phyloP scores from a whole-genome alignment of 2,329 filamentous ascomycete species.

The Nemania sp. region DNA sequence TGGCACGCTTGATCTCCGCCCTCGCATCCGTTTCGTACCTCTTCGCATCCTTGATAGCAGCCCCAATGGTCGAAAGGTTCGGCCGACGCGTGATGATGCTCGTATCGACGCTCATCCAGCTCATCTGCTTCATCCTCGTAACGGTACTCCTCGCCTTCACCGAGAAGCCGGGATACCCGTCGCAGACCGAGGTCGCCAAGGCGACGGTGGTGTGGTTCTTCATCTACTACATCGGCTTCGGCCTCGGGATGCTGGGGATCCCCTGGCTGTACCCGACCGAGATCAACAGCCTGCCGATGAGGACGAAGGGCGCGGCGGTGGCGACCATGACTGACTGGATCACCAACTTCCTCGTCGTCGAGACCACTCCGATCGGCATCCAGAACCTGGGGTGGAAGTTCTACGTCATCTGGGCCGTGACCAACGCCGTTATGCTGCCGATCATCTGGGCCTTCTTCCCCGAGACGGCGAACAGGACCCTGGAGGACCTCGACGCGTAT shows the following conservation, averaged over 20 bases:
- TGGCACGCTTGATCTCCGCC: slow-evolving; percentile 56
- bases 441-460: slow-evolving; percentile 52
- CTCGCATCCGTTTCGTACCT: slow-evolving; percentile 44
- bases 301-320: slow-evolving; percentile 45
- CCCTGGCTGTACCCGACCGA: slow-evolving; percentile 50
- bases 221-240: slow-evolving; percentile 40
- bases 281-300: slow-evolving; percentile 46
- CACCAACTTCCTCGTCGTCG: slow-evolving; percentile 42
- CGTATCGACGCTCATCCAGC: slow-evolving; percentile 35
- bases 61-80: slow-evolving; percentile 38
- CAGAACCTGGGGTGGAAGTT: slow-evolving; percentile 53
- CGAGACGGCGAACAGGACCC: slow-evolving; percentile 43
- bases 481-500: slow-evolving; percentile 36
- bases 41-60: slow-evolving; percentile 33
- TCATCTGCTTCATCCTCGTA: slow-evolving; percentile 39
- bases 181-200: slow-evolving; percentile 33
- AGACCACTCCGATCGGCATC: slow-evolving; percentile 39
- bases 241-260: slow-evolving; percentile 43
- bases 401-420: slow-evolving; percentile 55
- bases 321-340: slow-evolving; percentile 46
- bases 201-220: slow-evolving; percentile 41
- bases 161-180: slow-evolving; percentile 29
- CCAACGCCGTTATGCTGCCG: slow-evolving; percentile 49
- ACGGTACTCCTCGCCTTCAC: slow-evolving; percentile 35
- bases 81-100: slow-evolving; percentile 41